Evolutionary conservation across 495 filamentous ascomycete species (phyloP), one percentile per base, ranked within the genome.

Genomic region (Talaromyces ruber): DNA sequence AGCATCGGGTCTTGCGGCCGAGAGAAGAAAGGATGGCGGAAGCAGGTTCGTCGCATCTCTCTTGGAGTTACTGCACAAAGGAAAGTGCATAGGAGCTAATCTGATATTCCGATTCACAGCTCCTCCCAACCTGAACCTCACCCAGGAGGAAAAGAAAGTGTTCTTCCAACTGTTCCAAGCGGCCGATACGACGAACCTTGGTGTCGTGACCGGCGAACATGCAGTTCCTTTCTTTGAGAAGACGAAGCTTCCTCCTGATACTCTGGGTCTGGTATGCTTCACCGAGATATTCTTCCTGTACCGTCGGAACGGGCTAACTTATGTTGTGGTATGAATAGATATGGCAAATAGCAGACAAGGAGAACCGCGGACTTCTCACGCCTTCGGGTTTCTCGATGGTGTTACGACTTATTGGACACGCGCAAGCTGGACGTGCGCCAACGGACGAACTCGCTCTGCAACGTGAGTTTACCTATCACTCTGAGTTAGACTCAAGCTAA

Each of bases 211-310:
- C 14, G 94, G 95, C 65, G 94, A 98, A 72, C 81, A 96, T 60
- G 94, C 94, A 7, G 95, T 98, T 66, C 92, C 93, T 66, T 98
- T 98, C 79, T 98, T 98, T 68, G 93, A 98, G 74, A 95, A 93
- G 83, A 97, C 94, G 28, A 85, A 89, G 64, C 79, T 98, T 30
- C 82, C 91, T 57, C 88, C 91, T 51, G 84, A 89, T 60, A 83
- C 93, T 26, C 81, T 98, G 65, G 94, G 94, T 70, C 89, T 97
- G 86, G 92, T 95, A 78, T 61, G 84, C 76, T 32, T 21, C 8
- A 30, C 29, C 24, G 14, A 34, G n/a, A 22, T 43, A 3, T n/a
- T n/a, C n/a, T n/a, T n/a, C 9, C 9, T 12, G 25, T 39, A 25
- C 34, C 34, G 5, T n/a, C 25, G 21, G 50, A 43, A n/a, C 47